Conservation (phyloP, 108 stramenopile species). For the Pseudonitzschia pungens region DNA sequence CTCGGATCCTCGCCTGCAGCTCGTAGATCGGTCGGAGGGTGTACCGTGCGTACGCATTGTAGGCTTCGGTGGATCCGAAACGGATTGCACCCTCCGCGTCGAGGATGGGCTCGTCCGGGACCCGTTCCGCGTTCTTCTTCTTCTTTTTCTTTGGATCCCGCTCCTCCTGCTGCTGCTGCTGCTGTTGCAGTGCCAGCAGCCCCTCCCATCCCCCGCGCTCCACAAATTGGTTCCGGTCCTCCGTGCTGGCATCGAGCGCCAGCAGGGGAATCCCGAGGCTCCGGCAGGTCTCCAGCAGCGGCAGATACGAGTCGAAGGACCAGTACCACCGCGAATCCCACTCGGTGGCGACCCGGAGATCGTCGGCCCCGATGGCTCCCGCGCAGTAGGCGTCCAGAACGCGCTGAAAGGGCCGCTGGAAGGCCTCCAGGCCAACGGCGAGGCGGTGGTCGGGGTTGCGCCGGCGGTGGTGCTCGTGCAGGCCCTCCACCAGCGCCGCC, state of each 20-base stretch:
- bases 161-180: no score
- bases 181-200: no score
- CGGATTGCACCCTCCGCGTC: neutral
- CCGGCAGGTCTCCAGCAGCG: neutral
- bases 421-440: neutral
- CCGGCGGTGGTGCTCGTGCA: neutral
- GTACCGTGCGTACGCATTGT: neutral
- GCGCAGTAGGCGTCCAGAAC: neutral
- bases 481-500: neutral
- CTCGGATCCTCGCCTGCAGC: neutral
- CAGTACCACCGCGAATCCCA: slow-evolving; percentile 2
- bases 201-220: neutral
- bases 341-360: neutral
- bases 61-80: neutral
- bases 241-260: neutral
- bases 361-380: neutral
- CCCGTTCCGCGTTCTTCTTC: no score
- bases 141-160: neutral
- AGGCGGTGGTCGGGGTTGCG: neutral
- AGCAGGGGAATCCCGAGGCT: neutral
- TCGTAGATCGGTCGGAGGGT: neutral
- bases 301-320: neutral
- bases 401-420: neutral
- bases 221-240: neutral
- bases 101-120: neutral